phyloP scores from a whole-genome alignment of 257 asterid species.

The Gardenia jasminoides region DNA sequence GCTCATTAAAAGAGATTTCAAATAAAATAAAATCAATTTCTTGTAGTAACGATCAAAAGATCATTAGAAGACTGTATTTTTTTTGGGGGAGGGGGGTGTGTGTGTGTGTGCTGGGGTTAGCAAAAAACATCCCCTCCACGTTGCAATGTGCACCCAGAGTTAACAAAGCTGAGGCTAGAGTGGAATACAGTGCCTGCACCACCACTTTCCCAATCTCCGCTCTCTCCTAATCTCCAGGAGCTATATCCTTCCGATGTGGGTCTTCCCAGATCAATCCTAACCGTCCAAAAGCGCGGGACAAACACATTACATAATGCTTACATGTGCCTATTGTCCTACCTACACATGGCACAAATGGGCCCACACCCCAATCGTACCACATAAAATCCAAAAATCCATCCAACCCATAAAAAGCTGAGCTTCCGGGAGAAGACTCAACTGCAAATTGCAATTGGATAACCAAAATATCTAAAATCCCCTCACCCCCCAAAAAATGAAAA shows the following conservation, averaged over 20 bases:
- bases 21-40: too few relatives aligned
- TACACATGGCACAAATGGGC: neutral
- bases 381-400: neutral
- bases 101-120: too few relatives aligned
- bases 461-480: neutral
- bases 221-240: neutral
- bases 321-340: neutral
- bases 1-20: too few relatives aligned
- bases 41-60: too few relatives aligned
- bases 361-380: neutral
- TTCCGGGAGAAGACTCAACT: neutral
- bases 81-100: too few relatives aligned
- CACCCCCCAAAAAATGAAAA: too few relatives aligned
- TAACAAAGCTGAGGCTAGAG: too few relatives aligned
- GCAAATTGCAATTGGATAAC: neutral
- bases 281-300: conserved; percentile 64
- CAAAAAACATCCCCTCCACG: too few relatives aligned
- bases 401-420: conserved; percentile 22
- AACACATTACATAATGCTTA: neutral
- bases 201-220: neutral
- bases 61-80: too few relatives aligned
- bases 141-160: too few relatives aligned
- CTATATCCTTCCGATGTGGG: neutral
- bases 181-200: neutral
- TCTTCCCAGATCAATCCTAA: conserved; percentile 20